Evolutionary conservation across 1,139 yeast species (phyloP).

Genomic region (Geotrichum phurueaensis): DNA sequence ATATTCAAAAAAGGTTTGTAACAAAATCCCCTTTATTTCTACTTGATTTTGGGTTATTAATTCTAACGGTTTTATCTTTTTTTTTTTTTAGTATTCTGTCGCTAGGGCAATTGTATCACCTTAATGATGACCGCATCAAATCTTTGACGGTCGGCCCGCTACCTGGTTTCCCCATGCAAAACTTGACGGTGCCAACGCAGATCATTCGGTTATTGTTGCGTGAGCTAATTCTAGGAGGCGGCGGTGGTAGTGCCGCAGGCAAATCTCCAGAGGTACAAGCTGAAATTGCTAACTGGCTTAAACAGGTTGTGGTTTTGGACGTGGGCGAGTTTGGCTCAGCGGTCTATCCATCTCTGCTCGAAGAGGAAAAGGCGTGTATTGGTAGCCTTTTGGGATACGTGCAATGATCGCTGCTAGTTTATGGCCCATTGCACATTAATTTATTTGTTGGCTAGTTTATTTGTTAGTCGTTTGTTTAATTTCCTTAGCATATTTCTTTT

Average conservation of each 20-base stretch:
- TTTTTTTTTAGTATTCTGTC: constrained; percentile 45
- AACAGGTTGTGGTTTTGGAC: constrained; percentile 52
- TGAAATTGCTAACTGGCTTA: constrained; percentile 54
- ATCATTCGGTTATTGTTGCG: constrained; percentile 63
- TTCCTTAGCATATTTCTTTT: background rate
- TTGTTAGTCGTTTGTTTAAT: background rate
- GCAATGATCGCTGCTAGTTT: background rate
- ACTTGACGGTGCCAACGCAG: constrained; percentile 73
- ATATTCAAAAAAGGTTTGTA: constrained; percentile 51
- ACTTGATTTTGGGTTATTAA: too few species aligned
- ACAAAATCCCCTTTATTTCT: background rate
- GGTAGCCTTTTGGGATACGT: constrained; percentile 1
- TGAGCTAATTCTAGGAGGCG: constrained; percentile 50
- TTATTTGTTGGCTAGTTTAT: background rate
- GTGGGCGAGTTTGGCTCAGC: constrained; percentile 48
- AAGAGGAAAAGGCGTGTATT: constrained; percentile 52
- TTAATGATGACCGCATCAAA: constrained; percentile 51
- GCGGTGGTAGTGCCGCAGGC: constrained; percentile 15
- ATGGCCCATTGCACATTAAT: background rate
- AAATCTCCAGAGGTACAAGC: constrained; percentile 25
- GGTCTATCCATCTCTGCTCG: constrained; percentile 36
- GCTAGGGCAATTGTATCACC: constrained; percentile 54
- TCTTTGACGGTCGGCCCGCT: constrained; percentile 59
- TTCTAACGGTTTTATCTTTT: too few species aligned
- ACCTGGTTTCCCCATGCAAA: constrained; percentile 55